Percentiles rank a stretch among this genome's conserved stretches.
Evolutionary conservation across 441 rosid genomes (phyloP).

Genomic region (Gossypium trilobum): DNA sequence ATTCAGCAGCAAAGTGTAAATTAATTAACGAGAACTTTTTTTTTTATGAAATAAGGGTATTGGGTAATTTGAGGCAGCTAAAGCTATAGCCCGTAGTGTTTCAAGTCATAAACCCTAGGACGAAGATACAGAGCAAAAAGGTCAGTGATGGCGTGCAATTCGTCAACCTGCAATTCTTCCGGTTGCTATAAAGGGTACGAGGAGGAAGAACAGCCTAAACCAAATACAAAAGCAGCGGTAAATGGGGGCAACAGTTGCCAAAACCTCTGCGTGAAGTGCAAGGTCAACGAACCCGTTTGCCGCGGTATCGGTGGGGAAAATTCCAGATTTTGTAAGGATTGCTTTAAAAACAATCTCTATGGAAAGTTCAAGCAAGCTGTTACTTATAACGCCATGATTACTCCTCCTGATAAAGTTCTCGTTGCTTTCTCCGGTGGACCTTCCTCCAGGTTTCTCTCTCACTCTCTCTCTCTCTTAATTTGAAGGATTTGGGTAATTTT

Average conservation of each 20-base stretch:
- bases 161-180: constrained; percentile 58
- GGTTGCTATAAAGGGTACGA: constrained; percentile 38
- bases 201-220: constrained; percentile 3
- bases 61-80: not conserved
- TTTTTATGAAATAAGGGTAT: not conserved
- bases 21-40: too few species aligned
- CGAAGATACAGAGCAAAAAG: not conserved
- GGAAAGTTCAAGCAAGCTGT: constrained; percentile 84
- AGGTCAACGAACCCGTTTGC: constrained; percentile 39
- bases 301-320: constrained; percentile 39
- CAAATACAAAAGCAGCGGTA: not conserved
- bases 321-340: constrained; percentile 53
- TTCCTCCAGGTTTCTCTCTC: constrained; percentile 53
- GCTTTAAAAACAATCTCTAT: constrained; percentile 63
- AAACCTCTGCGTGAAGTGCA: constrained; percentile 67
- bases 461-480: not conserved
- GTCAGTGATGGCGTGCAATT: not conserved
- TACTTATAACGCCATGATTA: constrained; percentile 74
- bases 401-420: constrained; percentile 78
- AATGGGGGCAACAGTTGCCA: not conserved
- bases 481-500: not conserved
- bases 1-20: too few species aligned
- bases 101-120: not conserved
- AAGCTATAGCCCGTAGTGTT: not conserved
- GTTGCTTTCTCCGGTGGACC: constrained; percentile 94